Conservation (phyloP, 495 filamentous ascomycete species). For the Viridothelium virens region DNA sequence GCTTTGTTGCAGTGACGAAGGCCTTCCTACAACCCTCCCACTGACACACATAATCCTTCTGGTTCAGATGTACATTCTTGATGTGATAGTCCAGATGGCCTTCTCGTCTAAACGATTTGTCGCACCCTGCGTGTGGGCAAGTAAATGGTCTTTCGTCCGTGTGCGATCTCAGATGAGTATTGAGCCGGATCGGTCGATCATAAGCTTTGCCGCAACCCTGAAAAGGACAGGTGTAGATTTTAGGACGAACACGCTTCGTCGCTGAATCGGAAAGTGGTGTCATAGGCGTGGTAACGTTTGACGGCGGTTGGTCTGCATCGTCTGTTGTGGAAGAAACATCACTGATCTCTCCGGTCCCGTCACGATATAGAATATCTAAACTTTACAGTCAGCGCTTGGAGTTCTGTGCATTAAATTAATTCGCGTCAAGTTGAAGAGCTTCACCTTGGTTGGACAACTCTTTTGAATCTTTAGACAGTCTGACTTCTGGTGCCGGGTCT, state of each 20-base stretch:
- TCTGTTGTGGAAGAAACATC: not conserved
- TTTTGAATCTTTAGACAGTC: not conserved
- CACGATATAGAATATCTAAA: not conserved
- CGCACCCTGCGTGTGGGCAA: constrained; percentile 61
- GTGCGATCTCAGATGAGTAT: constrained; percentile 71
- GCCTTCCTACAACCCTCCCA: constrained; percentile 66
- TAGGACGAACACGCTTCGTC: constrained; percentile 30
- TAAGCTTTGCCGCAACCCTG: constrained; percentile 71
- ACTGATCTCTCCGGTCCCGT: not conserved
- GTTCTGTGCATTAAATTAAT: too few relatives aligned
- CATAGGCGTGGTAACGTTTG: not conserved
- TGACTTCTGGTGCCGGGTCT: not conserved
- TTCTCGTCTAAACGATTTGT: constrained; percentile 70
- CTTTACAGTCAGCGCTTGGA: not conserved
- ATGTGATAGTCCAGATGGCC: constrained; percentile 79
- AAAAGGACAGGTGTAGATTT: constrained; percentile 62
- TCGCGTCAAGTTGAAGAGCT: not conserved
- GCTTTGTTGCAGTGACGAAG: constrained; percentile 67
- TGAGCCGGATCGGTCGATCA: constrained; percentile 73
- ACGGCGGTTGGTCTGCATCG: not conserved
- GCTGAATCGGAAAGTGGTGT: not conserved
- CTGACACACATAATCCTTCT: constrained; percentile 62
- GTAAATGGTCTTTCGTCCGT: constrained; percentile 66
- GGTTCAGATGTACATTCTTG: constrained; percentile 67
- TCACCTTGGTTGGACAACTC: not conserved